Conservation (phyloP, 1,284 basidiomycete species). For the Golubevia sp. region DNA sequence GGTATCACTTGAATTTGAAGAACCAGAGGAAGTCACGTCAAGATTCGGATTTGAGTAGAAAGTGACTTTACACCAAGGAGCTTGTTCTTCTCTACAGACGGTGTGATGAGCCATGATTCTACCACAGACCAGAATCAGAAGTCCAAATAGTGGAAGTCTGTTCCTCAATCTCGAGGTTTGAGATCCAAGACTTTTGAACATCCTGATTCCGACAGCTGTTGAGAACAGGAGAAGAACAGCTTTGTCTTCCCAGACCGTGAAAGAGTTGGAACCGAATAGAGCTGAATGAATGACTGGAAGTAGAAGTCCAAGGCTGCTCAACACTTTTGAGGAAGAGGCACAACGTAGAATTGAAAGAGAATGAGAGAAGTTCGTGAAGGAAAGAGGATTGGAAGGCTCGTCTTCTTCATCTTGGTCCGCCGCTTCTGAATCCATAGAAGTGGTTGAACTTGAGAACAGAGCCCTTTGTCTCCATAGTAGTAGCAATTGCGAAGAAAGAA, state of each 20-base stretch:
- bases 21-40: too few relatives aligned
- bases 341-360: background rate
- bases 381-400: background rate
- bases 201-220: conserved; percentile 15
- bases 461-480: background rate
- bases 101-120: conserved; percentile 77
- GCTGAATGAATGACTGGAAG: conserved; percentile 25
- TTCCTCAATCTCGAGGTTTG: conserved; percentile 69
- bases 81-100: conserved; percentile 92
- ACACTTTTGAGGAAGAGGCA: background rate
- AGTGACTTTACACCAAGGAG: conserved; percentile 79
- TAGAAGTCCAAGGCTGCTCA: conserved; percentile 14
- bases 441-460: background rate
- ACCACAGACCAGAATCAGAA: conserved; percentile 72
- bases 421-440: background rate
- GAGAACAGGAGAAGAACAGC: conserved; percentile 68
- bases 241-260: conserved; percentile 92
- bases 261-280: conserved; percentile 72
- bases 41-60: conserved; percentile 77
- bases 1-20: too few relatives aligned
- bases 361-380: background rate
- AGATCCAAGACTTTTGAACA: conserved; percentile 13
- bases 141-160: conserved; percentile 75
- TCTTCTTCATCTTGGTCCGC: background rate
- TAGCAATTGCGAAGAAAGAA: background rate